Percentiles rank a stretch among this genome's conserved stretches.
Conservation (phyloP, 495 filamentous ascomycete species). For the Talaromyces wortmannii region DNA sequence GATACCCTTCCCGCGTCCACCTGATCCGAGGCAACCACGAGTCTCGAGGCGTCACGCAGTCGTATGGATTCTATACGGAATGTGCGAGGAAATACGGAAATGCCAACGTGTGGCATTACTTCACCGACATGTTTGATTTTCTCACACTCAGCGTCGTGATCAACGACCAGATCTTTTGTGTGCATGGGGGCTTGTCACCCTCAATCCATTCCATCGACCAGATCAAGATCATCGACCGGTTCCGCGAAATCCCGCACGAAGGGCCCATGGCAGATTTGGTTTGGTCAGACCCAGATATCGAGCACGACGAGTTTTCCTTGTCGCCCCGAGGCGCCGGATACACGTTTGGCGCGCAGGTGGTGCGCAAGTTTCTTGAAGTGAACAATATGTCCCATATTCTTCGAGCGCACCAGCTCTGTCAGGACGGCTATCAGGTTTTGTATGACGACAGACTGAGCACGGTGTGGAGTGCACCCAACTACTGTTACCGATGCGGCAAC, state of each 20-base stretch:
- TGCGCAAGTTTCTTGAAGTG: conserved; percentile 94
- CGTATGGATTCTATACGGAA: conserved; percentile 98
- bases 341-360: conserved; percentile 93
- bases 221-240: conserved; percentile 98
- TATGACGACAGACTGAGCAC: conserved; percentile 93
- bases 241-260: conserved; percentile 96
- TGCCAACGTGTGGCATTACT: conserved; percentile 98
- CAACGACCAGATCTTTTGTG: conserved; percentile 97
- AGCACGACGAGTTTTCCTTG: conserved; percentile 92
- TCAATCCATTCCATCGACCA: conserved; percentile 98
- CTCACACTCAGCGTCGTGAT: conserved; percentile 94
- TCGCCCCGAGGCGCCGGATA: conserved; percentile 93
- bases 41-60: conserved; percentile 93
- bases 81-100: conserved; percentile 97
- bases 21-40: conserved; percentile 97
- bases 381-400: conserved; percentile 96
- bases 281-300: conserved; percentile 94
- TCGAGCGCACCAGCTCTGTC: conserved; percentile 92
- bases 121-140: conserved; percentile 99
- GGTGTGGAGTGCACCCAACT: conserved; percentile 96
- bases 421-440: conserved; percentile 92
- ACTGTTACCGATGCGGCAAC: conserved; percentile 95
- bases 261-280: conserved; percentile 99
- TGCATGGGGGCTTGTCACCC: conserved; percentile 90
- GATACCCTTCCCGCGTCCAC: conserved; percentile 87